Conservation (phyloP, 2,329 filamentous ascomycete species). For the Alternaria brassicicola region DNA sequence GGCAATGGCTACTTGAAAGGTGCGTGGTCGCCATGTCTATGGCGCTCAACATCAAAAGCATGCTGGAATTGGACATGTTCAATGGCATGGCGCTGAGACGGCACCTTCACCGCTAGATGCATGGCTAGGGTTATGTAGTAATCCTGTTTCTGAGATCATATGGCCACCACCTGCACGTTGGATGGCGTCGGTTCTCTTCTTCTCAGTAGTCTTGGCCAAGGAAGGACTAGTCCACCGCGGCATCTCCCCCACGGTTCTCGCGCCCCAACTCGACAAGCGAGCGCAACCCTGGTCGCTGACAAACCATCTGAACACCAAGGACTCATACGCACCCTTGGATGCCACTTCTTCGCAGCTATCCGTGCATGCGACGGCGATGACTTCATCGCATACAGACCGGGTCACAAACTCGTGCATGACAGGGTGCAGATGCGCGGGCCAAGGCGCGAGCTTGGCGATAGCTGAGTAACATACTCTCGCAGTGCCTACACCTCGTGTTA, state of each 20-base stretch:
- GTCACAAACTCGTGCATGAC: conserved; percentile 15
- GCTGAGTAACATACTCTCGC: conserved; percentile 40
- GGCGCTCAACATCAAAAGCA: not conserved
- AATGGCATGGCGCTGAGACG: not conserved
- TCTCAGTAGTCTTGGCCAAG: conserved; percentile 38
- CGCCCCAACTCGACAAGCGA: conserved; percentile 33
- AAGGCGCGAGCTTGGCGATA: conserved; percentile 28
- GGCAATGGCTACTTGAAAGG: not conserved
- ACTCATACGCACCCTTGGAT: conserved; percentile 18
- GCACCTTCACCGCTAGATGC: conserved; percentile 1
- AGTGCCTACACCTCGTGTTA: conserved; percentile 33
- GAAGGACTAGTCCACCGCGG: conserved; percentile 1
- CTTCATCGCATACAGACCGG: conserved; percentile 28
- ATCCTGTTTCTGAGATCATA: not conserved
- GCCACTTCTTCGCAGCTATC: conserved; percentile 23
- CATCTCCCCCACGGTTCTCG: conserved; percentile 20
- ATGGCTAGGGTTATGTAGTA: not conserved
- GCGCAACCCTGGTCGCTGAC: conserved; percentile 31
- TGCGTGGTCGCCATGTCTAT: not conserved
- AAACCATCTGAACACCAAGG: conserved; percentile 31
- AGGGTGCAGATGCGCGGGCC: conserved; percentile 14
- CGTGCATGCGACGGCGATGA: conserved; percentile 24
- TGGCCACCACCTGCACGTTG: not conserved
- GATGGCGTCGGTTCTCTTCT: conserved; percentile 11
- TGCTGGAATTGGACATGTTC: not conserved